Evolutionary conservation across 306 rosid species (phyloP), one percentile per base, ranked within the genome.

Genomic region (Hippophae gyantsensis): DNA sequence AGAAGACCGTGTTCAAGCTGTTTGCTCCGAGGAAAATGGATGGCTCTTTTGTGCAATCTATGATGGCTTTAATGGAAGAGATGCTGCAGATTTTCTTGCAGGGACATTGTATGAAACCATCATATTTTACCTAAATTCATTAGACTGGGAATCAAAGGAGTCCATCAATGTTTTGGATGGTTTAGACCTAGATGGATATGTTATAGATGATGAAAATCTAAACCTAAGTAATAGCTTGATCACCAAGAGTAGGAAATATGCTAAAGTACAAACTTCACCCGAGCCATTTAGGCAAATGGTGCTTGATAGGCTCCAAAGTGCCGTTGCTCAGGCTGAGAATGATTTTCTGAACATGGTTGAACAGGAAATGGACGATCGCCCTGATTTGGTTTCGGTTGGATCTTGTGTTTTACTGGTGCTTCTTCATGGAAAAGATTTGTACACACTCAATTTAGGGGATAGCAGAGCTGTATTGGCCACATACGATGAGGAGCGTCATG

Each of bases 1-100:
- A 57, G 99, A 93, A 78, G 99, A 93, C 67, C 82, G 99, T 79
- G 99, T 93, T 72, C 99, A 93, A 69, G 99, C 97, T 4, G 97
- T 89, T 57, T 93, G 97, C 76, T 93, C 95, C 58, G 99, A 93
- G 79, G 99, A 93, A 74, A 82, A 86, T 63, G 99, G 94, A 3
- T 93, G 97, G 99, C 94, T 93, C 56, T 89, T 82, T 76, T 89
- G 99, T 79, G 89, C 89, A 72, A 89, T 93, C 69, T 93, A 86
- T 68, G 97, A 93, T 46, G 99, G 99, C 23, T 93, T 93, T 76
- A 93, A 93, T 63, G 99, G 97, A 53, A 81, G 99, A 80, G 99
- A 93, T 14, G 99, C 97, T 11, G 99, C 99, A 10, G 99, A 93
- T 69, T 93, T 86, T 81, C 84, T 93, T 51, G 99, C 99, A 7